Percentiles rank a stretch among this genome's conserved stretches.
These are phyloP conservation scores for Sclerotinia trifoliorum DNA, from an alignment of 2,329 filamentous ascomycete species.

Conservation along the genomic window DNA sequence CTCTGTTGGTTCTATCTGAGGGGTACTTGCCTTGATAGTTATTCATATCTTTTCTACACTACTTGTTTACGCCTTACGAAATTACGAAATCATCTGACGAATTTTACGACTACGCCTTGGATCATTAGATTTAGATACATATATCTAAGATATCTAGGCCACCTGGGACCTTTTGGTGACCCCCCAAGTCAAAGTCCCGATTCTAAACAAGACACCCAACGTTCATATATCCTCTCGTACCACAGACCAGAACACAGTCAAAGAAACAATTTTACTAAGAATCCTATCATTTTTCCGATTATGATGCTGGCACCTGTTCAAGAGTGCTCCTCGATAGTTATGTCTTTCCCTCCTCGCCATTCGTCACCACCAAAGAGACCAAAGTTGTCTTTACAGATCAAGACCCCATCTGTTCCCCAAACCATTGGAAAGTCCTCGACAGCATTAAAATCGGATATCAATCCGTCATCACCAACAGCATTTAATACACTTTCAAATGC, in stretches of 20 bases:
- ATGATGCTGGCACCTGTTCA: slow-evolving; percentile 36
- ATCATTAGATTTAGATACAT: neutral
- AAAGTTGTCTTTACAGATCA: slow-evolving; percentile 57
- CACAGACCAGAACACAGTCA: neutral
- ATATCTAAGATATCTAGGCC: slow-evolving; percentile 8
- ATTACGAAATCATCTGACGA: slow-evolving; percentile 12
- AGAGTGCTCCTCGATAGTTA: slow-evolving; percentile 31
- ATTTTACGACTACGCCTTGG: slow-evolving; percentile 9
- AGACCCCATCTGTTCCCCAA: slow-evolving; percentile 45
- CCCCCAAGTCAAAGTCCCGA: slow-evolving; percentile 20
- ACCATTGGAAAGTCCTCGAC: slow-evolving; percentile 46
- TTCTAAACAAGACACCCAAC: neutral
- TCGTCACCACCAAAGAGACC: slow-evolving; percentile 44
- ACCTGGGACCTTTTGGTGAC: slow-evolving; percentile 21
- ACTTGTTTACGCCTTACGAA: slow-evolving; percentile 12
- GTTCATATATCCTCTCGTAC: neutral
- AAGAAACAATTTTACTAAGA: slow-evolving; percentile 1
- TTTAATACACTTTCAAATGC: slow-evolving; percentile 67
- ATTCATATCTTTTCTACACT: neutral
- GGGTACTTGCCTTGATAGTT: neutral
- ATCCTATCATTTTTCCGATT: slow-evolving; percentile 24
- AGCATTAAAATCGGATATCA: slow-evolving; percentile 46
- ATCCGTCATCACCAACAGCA: slow-evolving; percentile 59
- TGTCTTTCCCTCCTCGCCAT: slow-evolving; percentile 35
- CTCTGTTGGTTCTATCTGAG: neutral